These are phyloP conservation scores for Nannochloris sp. DNA, from an alignment of 139 green algal genomes.

Conservation along the genomic window DNA sequence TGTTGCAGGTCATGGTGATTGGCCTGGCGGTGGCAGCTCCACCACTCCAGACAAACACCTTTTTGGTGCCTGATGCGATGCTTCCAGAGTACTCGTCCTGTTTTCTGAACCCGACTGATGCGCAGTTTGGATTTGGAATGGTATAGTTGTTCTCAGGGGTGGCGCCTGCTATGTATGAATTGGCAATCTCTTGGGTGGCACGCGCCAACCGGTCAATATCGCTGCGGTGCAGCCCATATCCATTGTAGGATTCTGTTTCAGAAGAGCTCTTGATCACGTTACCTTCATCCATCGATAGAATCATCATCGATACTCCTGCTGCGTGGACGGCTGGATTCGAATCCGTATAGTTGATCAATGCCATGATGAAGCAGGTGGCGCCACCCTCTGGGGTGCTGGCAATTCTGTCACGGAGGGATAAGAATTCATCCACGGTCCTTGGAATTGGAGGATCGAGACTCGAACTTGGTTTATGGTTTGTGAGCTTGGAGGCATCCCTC, in stretches of 20 bases:
- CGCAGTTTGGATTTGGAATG: background rate
- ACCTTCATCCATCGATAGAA: background rate
- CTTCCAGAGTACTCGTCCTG: background rate
- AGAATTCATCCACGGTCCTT: background rate
- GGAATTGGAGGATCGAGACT: background rate
- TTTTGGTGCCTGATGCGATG: background rate
- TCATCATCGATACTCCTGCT: background rate
- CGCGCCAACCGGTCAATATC: background rate
- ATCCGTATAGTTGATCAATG: background rate
- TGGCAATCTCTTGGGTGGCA: background rate
- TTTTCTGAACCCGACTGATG: background rate
- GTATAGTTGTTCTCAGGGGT: background rate
- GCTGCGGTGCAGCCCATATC: background rate
- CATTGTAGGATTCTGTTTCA: background rate
- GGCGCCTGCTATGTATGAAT: background rate
- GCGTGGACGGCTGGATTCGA: background rate
- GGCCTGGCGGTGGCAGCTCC: background rate
- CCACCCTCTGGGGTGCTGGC: background rate
- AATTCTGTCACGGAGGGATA: background rate
- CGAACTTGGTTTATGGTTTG: background rate
- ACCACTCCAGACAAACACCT: background rate
- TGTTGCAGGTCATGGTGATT: background rate
- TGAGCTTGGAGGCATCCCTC: no score
- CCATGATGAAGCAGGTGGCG: conserved; percentile 1
- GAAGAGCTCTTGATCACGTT: background rate